Percentiles rank a stretch among this genome's conserved stretches.
Evolutionary conservation across 2,329 filamentous ascomycete genomes (phyloP).

Genomic region (Trichoderma sp.): DNA sequence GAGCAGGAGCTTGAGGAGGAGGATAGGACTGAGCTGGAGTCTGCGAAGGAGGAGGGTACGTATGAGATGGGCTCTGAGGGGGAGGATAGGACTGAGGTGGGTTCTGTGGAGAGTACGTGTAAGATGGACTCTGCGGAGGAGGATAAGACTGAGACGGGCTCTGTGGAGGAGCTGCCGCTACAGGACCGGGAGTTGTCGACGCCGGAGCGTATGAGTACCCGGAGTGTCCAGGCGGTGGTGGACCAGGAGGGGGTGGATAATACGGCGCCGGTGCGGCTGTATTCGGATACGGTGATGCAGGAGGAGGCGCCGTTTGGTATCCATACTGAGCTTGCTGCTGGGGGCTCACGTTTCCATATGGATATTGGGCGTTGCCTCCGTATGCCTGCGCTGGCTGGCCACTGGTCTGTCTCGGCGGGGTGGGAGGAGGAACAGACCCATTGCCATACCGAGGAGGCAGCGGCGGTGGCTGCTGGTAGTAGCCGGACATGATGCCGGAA

Average conservation of each 20-base stretch:
- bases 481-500: slow-evolving; percentile 1
- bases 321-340: background rate
- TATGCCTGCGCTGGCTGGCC: background rate
- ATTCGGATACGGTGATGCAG: background rate
- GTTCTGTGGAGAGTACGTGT: background rate
- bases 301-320: background rate
- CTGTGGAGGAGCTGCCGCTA: background rate
- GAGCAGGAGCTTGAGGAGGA: background rate
- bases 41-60: background rate
- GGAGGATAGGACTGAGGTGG: background rate
- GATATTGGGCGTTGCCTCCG: background rate
- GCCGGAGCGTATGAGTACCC: background rate
- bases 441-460: slow-evolving; percentile 9
- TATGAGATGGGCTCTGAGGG: background rate
- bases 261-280: background rate
- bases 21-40: background rate
- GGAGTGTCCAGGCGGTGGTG: background rate
- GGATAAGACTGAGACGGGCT: background rate
- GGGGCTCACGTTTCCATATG: background rate
- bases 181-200: background rate
- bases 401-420: background rate
- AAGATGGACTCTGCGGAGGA: background rate
- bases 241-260: slow-evolving; percentile 12
- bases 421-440: background rate
- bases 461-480: slow-evolving; percentile 10